These are phyloP conservation scores for Fraxinus sp. DNA, from an alignment of 305 asterid species.

Conservation along the genomic window DNA sequence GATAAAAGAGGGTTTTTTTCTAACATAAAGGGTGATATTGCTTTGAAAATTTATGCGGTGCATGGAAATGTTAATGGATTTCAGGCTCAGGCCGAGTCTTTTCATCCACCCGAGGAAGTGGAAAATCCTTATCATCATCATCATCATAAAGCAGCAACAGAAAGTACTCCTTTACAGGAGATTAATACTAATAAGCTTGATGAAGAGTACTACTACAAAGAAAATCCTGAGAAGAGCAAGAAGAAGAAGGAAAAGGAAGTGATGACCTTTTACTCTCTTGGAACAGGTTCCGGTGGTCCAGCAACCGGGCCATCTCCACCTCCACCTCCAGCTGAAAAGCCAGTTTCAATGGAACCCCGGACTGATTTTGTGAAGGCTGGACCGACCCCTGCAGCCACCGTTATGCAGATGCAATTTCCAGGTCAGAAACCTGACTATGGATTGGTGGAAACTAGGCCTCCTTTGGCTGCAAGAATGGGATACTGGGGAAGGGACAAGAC, in stretches of 20 bases:
- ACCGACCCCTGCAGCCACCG: constrained; percentile 25
- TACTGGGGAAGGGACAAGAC: constrained; percentile 94
- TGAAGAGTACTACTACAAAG: constrained; percentile 33
- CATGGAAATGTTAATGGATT: constrained; percentile 21
- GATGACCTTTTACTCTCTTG: constrained; percentile 74
- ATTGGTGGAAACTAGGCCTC: constrained; percentile 83
- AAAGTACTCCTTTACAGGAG: constrained; percentile 32
- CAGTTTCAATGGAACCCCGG: constrained; percentile 37
- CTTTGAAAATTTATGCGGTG: constrained; percentile 53
- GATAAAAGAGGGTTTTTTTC: constrained; percentile 86
- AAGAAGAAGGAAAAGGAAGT: constrained; percentile 69
- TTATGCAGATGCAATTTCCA: constrained; percentile 62
- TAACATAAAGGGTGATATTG: constrained; percentile 76
- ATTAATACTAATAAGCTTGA: constrained; percentile 26
- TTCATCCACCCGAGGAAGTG: constrained; percentile 26
- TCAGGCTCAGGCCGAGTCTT: constrained; percentile 12
- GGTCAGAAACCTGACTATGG: constrained; percentile 70
- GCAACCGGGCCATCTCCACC: constrained; percentile 14
- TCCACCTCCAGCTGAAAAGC: constrained; percentile 39
- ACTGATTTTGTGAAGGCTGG: constrained; percentile 43
- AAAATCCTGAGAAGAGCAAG: constrained; percentile 33
- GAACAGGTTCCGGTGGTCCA: constrained; percentile 29
- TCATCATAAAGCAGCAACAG: constrained; percentile 16
- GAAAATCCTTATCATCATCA: background rate
- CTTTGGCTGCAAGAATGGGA: constrained; percentile 85